Percentiles rank a stretch among this genome's conserved stretches.
Evolutionary conservation across 768 basidiomycete species (phyloP).

Genomic region (Psilocybe sp.): DNA sequence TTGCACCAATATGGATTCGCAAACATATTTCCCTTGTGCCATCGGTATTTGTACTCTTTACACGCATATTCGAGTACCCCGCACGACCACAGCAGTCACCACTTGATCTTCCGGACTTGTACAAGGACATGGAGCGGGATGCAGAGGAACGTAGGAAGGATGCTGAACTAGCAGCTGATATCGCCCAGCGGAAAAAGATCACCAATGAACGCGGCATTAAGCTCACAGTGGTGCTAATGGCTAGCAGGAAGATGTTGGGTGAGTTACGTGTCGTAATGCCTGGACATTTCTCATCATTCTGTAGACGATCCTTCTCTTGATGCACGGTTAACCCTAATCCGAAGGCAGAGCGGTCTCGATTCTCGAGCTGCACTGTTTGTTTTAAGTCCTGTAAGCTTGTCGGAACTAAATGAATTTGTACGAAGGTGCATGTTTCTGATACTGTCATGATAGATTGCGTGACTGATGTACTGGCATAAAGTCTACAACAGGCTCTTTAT

Average conservation of each 20-base stretch:
- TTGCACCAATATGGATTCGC: slow-evolving; percentile 96
- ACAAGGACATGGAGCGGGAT: slow-evolving; percentile 54
- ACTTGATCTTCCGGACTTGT: slow-evolving; percentile 50
- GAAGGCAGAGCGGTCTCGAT: slow-evolving; percentile 86
- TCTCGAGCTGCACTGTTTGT: slow-evolving; percentile 93
- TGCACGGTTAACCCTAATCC: slow-evolving; percentile 77
- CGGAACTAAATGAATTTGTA: slow-evolving; percentile 88
- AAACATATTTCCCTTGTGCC: slow-evolving; percentile 93
- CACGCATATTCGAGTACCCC: slow-evolving; percentile 74
- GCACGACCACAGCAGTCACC: slow-evolving; percentile 45
- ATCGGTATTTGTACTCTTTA: slow-evolving; percentile 89
- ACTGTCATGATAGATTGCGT: background rate
- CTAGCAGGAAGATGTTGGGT: slow-evolving; percentile 88
- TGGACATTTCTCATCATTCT: background rate
- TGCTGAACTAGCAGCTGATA: slow-evolving; percentile 73
- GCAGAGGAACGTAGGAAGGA: slow-evolving; percentile 74
- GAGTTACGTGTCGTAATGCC: slow-evolving; percentile 18
- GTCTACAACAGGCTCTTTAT: slow-evolving; percentile 85
- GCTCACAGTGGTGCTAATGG: slow-evolving; percentile 89
- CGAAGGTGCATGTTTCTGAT: slow-evolving; percentile 49
- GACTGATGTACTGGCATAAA: slow-evolving; percentile 24
- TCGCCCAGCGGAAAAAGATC: slow-evolving; percentile 74
- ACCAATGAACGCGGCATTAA: slow-evolving; percentile 88
- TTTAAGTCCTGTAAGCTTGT: slow-evolving; percentile 84
- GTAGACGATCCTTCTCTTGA: slow-evolving; percentile 86